Evolutionary conservation across 192 early-diverging fungal species (phyloP), one percentile per base, ranked within the genome.

Genomic region (Coemansia sp.): DNA sequence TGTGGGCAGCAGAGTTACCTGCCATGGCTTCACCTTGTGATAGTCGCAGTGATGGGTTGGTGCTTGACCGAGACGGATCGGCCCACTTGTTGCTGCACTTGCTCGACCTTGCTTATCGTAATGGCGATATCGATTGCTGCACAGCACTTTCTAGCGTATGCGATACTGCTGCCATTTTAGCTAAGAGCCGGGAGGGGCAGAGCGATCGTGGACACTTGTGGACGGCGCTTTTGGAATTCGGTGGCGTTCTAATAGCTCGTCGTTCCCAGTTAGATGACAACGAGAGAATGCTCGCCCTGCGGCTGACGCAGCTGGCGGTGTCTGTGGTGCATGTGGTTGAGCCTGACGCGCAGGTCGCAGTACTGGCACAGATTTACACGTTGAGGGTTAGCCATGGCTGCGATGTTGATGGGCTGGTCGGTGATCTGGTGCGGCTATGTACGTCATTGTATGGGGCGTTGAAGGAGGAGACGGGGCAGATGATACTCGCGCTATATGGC

Each of bases 61-160:
- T 69, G 14, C 55, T 75, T 38, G 25, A 36, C 4, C 66, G 64
- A 31, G 51, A 70, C 9, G 67, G 66, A 7, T 21, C 67, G 6
- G 23, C 64, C 8, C 68, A 75, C 53, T 34, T 75, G 42, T 15
- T 75, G 46, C 19, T 75, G n/a, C 73, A 75, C 46, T 48, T 75
- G 25, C 39, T 75, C 19, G 67, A 75, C 29, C 32, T 69, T 27
- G 63, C 73, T 7, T 50, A 66, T 38, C 29, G 46, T 10, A 51
- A 61, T 50, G 48, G 48, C 32, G 34, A 58, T 44, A 39, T 69
- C 17, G 68, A 66, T 8, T 48, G 21, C 37, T 21, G 17, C 14
- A 11, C 11, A 10, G 48, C 25, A 12, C 55, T 75, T 19, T 38
- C 27, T 44, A 37, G 58, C 15, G 34, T 75, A 32, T 64, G 59